phyloP scores from a whole-genome alignment of 768 basidiomycete species.

The Collybia sp. region DNA sequence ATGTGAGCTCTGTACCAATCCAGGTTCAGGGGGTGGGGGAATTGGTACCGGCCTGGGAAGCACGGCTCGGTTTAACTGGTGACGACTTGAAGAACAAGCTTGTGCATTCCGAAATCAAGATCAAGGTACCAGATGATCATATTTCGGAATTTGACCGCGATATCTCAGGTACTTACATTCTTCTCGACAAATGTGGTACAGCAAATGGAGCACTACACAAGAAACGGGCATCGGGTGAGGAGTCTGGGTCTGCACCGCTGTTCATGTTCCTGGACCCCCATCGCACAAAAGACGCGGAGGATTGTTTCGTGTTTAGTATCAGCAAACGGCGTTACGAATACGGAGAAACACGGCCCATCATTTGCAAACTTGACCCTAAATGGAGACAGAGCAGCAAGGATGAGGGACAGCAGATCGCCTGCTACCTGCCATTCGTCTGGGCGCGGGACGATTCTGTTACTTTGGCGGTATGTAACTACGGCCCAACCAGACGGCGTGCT shows the following conservation, averaged over 20 bases:
- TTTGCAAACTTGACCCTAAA: conserved; percentile 65
- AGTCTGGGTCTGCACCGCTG: conserved; percentile 52
- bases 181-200: conserved; percentile 85
- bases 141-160: conserved; percentile 62
- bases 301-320: conserved; percentile 82
- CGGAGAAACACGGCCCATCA: conserved; percentile 72
- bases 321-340: conserved; percentile 76
- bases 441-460: conserved; percentile 38
- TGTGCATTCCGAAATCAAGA: conserved; percentile 62
- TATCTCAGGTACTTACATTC: conserved; percentile 74
- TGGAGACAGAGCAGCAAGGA: conserved; percentile 72
- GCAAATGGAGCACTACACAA: conserved; percentile 83
- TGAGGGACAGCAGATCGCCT: conserved; percentile 44
- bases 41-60: conserved; percentile 81
- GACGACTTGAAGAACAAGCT: conserved; percentile 61
- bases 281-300: conserved; percentile 70
- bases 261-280: conserved; percentile 87
- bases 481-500: neutral
- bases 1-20: conserved; percentile 47
- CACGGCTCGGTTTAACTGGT: conserved; percentile 66
- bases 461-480: conserved; percentile 45
- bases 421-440: conserved; percentile 67
- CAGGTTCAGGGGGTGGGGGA: conserved; percentile 63
- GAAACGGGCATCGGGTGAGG: conserved; percentile 38
- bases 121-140: conserved; percentile 51